These are phyloP conservation scores for Amaranthus cruentus DNA, from an alignment of 148 eudicot species.

Conservation along the genomic window DNA sequence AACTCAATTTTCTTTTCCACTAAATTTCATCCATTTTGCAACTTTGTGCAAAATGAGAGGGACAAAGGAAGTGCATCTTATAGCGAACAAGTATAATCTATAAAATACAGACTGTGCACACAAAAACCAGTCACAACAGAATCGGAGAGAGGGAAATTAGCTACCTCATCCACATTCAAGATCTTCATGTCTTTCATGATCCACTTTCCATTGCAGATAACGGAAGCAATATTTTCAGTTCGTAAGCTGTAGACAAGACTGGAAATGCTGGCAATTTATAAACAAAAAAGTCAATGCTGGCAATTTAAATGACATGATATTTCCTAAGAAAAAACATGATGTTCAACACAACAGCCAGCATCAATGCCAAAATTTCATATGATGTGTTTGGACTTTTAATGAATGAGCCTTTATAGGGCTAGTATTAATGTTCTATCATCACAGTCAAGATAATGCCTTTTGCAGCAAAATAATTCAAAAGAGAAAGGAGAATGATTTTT, in stretches of 20 bases:
- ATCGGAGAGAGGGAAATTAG: neutral
- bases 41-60: no score
- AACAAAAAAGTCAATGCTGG: neutral
- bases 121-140: neutral
- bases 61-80: no score
- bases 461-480: neutral
- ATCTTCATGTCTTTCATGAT: slow-evolving; percentile 84
- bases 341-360: neutral
- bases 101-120: neutral
- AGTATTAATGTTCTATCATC: neutral
- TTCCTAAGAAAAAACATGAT: neutral
- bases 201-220: slow-evolving; percentile 92
- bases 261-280: slow-evolving; percentile 60
- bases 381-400: neutral
- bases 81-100: no score
- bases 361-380: neutral
- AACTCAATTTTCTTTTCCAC: no score
- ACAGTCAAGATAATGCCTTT: neutral
- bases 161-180: slow-evolving; percentile 75
- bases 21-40: no score
- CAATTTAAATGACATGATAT: neutral
- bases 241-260: slow-evolving; percentile 85
- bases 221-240: slow-evolving; percentile 77
- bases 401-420: neutral
- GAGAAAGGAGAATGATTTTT: slow-evolving; percentile 5